Base-by-base conservation (phyloP, 2,329 filamentous ascomycete species). In the Ophiostoma fasciatum region DNA sequence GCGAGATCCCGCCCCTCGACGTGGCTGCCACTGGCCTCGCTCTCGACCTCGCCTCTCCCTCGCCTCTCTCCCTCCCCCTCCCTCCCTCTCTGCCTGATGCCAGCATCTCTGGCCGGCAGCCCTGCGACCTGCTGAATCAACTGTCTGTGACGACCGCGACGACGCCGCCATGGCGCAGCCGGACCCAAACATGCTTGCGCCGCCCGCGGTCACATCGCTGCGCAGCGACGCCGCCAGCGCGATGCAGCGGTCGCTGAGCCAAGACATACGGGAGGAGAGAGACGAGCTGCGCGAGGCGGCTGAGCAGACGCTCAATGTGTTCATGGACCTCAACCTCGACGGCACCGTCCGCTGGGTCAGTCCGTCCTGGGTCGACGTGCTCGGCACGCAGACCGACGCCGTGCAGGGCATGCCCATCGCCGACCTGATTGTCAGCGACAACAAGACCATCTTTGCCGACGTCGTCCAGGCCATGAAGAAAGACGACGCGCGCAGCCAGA, bases 291-390 rank as follows among this genome's bases (percentile, higher is more conserved):
- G 87, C 52, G 83, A 94, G 62, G 90, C 88, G 28, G 90, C 88
- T 34, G 88, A 96, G 60, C 84, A 94, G 62, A 94, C 87, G 17
- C 68, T 94, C 54, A 98, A 96, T 58, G 82, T 93, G 45, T 94
- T 98, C 54, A 71, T 98, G 53, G 88, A 98, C 60, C 68, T 98
- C 45, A 84, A 85, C 51, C 70, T 96, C 38, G 82, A 94, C 52
- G 84, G 84, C 45, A 80, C 75, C 42, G 80, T 98, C 50, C 81
- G 85, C 59, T 98, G 90, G 83, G 87, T 93, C 49, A 96, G 88
- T 55, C 83, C 87, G 11, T 94, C 88, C 13, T 98, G 90, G 90
- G 73, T 74, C 42, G 85, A 96, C 49, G 80, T 98, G 33, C 79
- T 96, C 42, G 90, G 90, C 40, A 88, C 82, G 4, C 62, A 71